These are phyloP conservation scores for Phytophthora ramorum DNA, from an alignment of 352 stramenopile species.

Conservation along the genomic window DNA sequence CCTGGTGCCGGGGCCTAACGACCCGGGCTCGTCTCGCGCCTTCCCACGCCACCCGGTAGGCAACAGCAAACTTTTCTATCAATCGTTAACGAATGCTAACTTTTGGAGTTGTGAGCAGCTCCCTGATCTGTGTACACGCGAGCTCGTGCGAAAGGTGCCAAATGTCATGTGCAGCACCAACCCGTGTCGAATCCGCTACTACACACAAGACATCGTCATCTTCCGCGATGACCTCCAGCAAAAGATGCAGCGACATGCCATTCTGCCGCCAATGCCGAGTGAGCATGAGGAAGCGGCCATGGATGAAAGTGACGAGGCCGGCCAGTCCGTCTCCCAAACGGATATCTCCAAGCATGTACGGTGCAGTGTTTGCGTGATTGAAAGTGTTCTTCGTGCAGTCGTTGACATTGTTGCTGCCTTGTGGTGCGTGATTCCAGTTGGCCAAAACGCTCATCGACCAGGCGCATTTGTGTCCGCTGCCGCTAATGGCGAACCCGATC, in stretches of 20 bases:
- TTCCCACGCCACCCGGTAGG: slow-evolving; percentile 84
- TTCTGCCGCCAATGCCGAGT: slow-evolving; percentile 66
- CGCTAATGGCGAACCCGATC: slow-evolving; percentile 89
- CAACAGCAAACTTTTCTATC: neutral
- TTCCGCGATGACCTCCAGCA: slow-evolving; percentile 93
- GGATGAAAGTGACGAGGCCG: slow-evolving; percentile 31
- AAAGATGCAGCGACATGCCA: slow-evolving; percentile 90
- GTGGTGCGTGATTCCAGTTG: slow-evolving; percentile 47
- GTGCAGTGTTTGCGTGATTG: slow-evolving; percentile 20
- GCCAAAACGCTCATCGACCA: slow-evolving; percentile 93
- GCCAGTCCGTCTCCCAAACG: slow-evolving; percentile 45
- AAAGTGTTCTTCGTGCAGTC: neutral
- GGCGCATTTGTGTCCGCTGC: slow-evolving; percentile 92
- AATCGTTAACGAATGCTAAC: slow-evolving; percentile 6
- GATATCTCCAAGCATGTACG: slow-evolving; percentile 87
- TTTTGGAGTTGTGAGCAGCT: slow-evolving; percentile 42
- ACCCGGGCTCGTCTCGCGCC: slow-evolving; percentile 84
- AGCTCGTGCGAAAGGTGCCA: slow-evolving; percentile 71
- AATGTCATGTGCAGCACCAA: slow-evolving; percentile 91
- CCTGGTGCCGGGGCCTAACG: slow-evolving; percentile 92
- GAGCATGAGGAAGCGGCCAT: slow-evolving; percentile 37
- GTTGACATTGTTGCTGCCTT: slow-evolving; percentile 11
- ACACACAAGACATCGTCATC: slow-evolving; percentile 94
- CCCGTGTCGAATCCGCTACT: slow-evolving; percentile 93
- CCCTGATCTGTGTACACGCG: slow-evolving; percentile 70